phyloP scores from a whole-genome alignment of 2,329 filamentous ascomycete genomes.

The Sordariomycetes sp. region DNA sequence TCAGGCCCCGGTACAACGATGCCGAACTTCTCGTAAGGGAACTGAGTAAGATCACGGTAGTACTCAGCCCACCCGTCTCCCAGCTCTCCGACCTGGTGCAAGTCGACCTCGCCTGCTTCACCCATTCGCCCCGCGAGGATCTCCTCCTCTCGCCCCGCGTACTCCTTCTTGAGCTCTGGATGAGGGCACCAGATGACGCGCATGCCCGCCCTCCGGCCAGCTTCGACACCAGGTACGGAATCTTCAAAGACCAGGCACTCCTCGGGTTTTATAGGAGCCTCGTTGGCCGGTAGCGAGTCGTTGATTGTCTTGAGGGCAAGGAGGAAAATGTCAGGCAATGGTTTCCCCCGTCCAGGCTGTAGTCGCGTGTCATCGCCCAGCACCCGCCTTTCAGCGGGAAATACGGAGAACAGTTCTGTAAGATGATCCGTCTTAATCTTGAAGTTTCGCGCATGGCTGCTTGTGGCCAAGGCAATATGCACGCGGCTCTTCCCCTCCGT shows the following conservation, averaged over 20 bases:
- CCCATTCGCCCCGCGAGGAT: slow-evolving; percentile 78
- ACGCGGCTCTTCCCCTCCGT: slow-evolving; percentile 30
- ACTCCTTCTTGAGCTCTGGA: slow-evolving; percentile 66
- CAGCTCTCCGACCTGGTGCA: slow-evolving; percentile 46
- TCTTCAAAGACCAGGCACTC: slow-evolving; percentile 98
- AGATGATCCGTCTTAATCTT: slow-evolving; percentile 63
- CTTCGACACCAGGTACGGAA: slow-evolving; percentile 85
- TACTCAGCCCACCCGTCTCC: slow-evolving; percentile 55
- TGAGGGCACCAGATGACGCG: slow-evolving; percentile 90
- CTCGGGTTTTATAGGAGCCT: slow-evolving; percentile 60
- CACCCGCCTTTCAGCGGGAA: slow-evolving; percentile 62
- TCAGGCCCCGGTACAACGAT: slow-evolving; percentile 36
- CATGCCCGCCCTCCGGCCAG: slow-evolving; percentile 87
- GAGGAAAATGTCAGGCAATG: slow-evolving; percentile 88
- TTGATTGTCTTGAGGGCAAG: slow-evolving; percentile 83
- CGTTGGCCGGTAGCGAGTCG: slow-evolving; percentile 52
- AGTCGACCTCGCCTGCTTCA: slow-evolving; percentile 47
- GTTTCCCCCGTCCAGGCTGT: slow-evolving; percentile 74
- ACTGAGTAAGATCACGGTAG: slow-evolving; percentile 37
- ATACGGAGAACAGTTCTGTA: slow-evolving; percentile 50
- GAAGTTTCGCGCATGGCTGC: slow-evolving; percentile 64
- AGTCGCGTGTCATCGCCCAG: slow-evolving; percentile 81
- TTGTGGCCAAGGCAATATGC: slow-evolving; percentile 81
- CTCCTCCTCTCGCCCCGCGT: slow-evolving; percentile 64
- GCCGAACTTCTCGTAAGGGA: slow-evolving; percentile 51